Evolutionary conservation across 257 asterid species (phyloP).

Genomic region (Ophiorrhiza pumila): DNA sequence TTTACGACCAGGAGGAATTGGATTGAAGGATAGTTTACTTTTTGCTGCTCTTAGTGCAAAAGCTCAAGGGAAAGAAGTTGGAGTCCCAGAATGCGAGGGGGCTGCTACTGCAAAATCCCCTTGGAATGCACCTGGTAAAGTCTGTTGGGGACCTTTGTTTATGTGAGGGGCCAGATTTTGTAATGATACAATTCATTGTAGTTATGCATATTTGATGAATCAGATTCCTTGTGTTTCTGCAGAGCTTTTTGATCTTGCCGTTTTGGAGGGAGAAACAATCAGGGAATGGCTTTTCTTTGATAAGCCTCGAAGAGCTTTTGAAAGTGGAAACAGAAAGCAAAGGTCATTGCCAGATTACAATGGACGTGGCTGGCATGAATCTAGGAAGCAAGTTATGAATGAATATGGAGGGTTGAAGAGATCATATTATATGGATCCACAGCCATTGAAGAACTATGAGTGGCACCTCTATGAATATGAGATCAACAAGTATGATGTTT

Average conservation of each 20-base stretch:
- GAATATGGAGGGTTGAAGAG: constrained; percentile 89
- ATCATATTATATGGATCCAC: constrained; percentile 99
- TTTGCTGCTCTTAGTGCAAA: constrained; percentile 88
- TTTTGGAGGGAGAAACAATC: constrained; percentile 76
- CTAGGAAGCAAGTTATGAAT: constrained; percentile 83
- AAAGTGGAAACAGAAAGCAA: constrained; percentile 95
- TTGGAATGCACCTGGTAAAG: constrained; percentile 95
- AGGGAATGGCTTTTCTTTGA: constrained; percentile 99
- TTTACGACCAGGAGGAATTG: constrained; percentile 86
- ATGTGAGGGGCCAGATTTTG: background rate
- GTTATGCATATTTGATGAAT: background rate
- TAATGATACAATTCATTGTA: background rate
- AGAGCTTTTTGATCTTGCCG: constrained; percentile 80
- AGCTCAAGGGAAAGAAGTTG: constrained; percentile 80
- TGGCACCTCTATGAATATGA: constrained; percentile 96
- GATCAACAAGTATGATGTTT: constrained; percentile 53
- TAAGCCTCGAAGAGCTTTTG: constrained; percentile 96
- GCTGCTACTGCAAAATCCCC: constrained; percentile 99
- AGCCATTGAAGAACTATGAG: constrained; percentile 74
- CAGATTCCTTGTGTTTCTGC: constrained; percentile 20
- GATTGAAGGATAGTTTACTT: constrained; percentile 85
- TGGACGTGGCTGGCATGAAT: constrained; percentile 99
- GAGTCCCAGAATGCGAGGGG: constrained; percentile 94
- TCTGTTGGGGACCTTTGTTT: background rate
- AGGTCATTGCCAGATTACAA: constrained; percentile 89